Evolutionary conservation across 108 stramenopile genomes (phyloP), one percentile per base, ranked within the genome.

Genomic region (Nitzschia sp.): DNA sequence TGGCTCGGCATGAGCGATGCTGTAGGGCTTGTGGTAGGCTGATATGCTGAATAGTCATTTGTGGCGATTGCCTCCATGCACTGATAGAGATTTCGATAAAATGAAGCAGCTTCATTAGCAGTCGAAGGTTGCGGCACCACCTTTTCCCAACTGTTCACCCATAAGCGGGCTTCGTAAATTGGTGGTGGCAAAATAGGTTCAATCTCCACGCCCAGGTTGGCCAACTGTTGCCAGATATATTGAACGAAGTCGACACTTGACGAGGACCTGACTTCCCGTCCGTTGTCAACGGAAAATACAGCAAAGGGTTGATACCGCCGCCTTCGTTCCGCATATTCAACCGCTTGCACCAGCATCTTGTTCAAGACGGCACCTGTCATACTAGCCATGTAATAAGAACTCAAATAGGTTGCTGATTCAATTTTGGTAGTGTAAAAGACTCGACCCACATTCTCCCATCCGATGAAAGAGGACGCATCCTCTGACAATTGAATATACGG

Each of bases 231-330:
- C 73, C 87, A 87, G 47, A 94, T 70, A 41, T 68, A 68, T 61
- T 76, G 71, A 0, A 87, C 76, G 62, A 94, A 94, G 58, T 94
- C 93, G 45, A 72, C 62, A 28, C 82, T 75, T 6, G 82, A 83
- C 15, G 80, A 82, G 28, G 88, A 88, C 33, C 69, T 45, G 29
- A 82, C 60, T 30, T 60, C 29, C 58, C 17, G 64, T 23, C 66
- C 59, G 16, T 23, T 66, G 26, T 23, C 70, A 29, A 44, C 57
- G 22, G 59, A 64, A 58, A 29, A 83, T 6, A 91, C 87, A 16
- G 83, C 77, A 61, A 91, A 94, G 6, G 93, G 93, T 72, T 94
- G 93, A 77, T 94, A 94, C n/a, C 84, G 76, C 45, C 56, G 59
- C 23, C 66, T 36, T 15, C 38, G 38, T 52, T 83, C 72, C 38